Conservation (phyloP, 306 rosid genomes). For the Corylus avellana region DNA sequence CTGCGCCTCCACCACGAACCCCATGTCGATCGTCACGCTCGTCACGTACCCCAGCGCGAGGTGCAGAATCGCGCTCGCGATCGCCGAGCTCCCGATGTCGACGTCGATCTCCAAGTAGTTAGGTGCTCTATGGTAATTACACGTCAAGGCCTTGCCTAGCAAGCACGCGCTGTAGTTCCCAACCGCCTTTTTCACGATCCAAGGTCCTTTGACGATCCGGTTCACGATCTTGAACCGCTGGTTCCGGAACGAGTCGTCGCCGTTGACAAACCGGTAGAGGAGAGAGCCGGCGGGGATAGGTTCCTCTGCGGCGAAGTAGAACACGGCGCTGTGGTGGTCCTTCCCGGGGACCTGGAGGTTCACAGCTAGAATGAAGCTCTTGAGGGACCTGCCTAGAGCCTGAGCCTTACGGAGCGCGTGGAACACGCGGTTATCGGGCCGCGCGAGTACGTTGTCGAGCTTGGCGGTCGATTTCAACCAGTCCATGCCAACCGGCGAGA, state of each 20-base stretch:
- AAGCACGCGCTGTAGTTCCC: constrained; percentile 86
- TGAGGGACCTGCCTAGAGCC: constrained; percentile 49
- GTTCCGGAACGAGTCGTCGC: constrained; percentile 72
- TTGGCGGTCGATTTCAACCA: constrained; percentile 77
- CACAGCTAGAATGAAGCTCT: constrained; percentile 80
- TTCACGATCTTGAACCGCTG: constrained; percentile 90
- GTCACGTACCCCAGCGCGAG: constrained; percentile 85
- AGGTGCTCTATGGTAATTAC: constrained; percentile 72
- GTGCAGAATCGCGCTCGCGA: constrained; percentile 79
- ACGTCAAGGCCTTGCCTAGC: constrained; percentile 82
- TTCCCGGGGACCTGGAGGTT: constrained; percentile 89
- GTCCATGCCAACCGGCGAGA: constrained; percentile 75
- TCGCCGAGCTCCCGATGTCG: constrained; percentile 82
- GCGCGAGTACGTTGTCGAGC: constrained; percentile 80
- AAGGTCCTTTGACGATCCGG: constrained; percentile 93
- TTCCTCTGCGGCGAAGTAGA: constrained; percentile 75
- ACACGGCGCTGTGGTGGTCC: constrained; percentile 86
- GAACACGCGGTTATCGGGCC: constrained; percentile 69
- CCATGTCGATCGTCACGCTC: constrained; percentile 82
- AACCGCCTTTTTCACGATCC: constrained; percentile 85
- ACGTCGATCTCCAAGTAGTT: constrained; percentile 87
- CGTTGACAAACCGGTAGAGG: constrained; percentile 65
- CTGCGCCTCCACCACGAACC: constrained; percentile 86
- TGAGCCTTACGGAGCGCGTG: constrained; percentile 60
- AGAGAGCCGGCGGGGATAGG: constrained; percentile 69